These are phyloP conservation scores for Panellus pusillus DNA, from an alignment of 768 basidiomycete species.

Conservation along the genomic window DNA sequence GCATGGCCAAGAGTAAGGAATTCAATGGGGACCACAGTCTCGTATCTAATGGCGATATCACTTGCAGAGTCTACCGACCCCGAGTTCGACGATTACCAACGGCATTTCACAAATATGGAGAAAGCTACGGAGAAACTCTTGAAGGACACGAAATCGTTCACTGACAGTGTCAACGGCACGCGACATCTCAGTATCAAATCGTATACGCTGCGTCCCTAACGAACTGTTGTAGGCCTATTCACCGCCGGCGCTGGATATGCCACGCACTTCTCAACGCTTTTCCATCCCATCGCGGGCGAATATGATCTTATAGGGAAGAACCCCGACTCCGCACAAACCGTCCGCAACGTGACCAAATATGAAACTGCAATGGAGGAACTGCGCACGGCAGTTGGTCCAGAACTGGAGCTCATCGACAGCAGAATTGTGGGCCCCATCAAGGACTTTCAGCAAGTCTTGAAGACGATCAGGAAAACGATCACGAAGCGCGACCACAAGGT, in stretches of 20 bases:
- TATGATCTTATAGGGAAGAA: conserved; percentile 77
- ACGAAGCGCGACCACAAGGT: conserved; percentile 98
- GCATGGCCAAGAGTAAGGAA: conserved; percentile 86
- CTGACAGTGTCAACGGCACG: conserved; percentile 77
- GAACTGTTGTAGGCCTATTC: conserved; percentile 53
- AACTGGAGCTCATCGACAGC: conserved; percentile 91
- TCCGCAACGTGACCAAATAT: conserved; percentile 75
- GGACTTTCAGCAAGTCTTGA: conserved; percentile 85
- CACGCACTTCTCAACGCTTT: conserved; percentile 60
- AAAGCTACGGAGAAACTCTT: conserved; percentile 82
- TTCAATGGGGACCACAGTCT: conserved; percentile 1
- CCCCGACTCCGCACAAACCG: conserved; percentile 74
- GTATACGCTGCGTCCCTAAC: not conserved
- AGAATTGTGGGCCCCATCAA: conserved; percentile 84
- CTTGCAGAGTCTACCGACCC: conserved; percentile 72
- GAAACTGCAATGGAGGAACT: conserved; percentile 81
- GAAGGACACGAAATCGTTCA: conserved; percentile 89
- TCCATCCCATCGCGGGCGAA: conserved; percentile 71
- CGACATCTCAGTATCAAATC: conserved; percentile 12
- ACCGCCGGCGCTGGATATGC: conserved; percentile 63
- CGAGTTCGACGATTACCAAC: conserved; percentile 86
- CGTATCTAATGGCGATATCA: not conserved
- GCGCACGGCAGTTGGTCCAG: conserved; percentile 74
- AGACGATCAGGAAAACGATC: conserved; percentile 89
- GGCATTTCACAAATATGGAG: conserved; percentile 78